phyloP scores from a whole-genome alignment of 306 rosid genomes.

The Quercus variabilis region DNA sequence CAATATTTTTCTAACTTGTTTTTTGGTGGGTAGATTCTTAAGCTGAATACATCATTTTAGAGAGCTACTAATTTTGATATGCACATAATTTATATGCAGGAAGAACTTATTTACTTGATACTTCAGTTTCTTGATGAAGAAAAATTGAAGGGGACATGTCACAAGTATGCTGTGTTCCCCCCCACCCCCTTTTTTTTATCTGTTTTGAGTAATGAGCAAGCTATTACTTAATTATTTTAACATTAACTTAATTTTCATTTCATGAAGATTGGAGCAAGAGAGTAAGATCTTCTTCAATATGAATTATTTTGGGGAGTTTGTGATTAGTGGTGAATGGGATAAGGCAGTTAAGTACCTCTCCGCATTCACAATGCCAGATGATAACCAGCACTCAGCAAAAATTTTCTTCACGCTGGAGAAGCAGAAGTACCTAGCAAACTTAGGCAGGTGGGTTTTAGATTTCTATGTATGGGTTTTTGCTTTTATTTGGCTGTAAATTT shows the following conservation, averaged over 20 bases:
- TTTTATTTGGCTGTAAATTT: background rate
- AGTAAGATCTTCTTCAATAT: slow-evolving; percentile 14
- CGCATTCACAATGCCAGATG: slow-evolving; percentile 13
- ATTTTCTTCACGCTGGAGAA: background rate
- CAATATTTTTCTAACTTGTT: background rate
- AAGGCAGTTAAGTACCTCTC: slow-evolving; percentile 21
- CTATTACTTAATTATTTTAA: background rate
- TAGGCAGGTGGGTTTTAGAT: slow-evolving; percentile 1
- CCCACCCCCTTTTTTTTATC: background rate
- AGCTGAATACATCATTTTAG: background rate
- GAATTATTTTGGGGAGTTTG: slow-evolving; percentile 13
- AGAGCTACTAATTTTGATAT: background rate
- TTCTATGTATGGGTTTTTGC: background rate
- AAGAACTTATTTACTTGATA: slow-evolving; percentile 15
- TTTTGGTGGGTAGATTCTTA: background rate
- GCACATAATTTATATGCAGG: slow-evolving; percentile 5
- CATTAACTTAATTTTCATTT: background rate
- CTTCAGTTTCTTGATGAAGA: slow-evolving; percentile 24
- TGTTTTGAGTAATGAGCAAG: background rate
- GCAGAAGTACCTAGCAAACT: background rate
- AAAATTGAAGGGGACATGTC: slow-evolving; percentile 10
- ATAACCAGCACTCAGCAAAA: background rate
- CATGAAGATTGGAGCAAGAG: slow-evolving; percentile 22
- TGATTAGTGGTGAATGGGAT: slow-evolving; percentile 8
- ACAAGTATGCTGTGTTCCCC: slow-evolving; percentile 2